Percentiles rank a stretch among this genome's conserved stretches.
These are phyloP conservation scores for Coccomyxa sp. DNA, from an alignment of 139 green algal species.

Conservation along the genomic window DNA sequence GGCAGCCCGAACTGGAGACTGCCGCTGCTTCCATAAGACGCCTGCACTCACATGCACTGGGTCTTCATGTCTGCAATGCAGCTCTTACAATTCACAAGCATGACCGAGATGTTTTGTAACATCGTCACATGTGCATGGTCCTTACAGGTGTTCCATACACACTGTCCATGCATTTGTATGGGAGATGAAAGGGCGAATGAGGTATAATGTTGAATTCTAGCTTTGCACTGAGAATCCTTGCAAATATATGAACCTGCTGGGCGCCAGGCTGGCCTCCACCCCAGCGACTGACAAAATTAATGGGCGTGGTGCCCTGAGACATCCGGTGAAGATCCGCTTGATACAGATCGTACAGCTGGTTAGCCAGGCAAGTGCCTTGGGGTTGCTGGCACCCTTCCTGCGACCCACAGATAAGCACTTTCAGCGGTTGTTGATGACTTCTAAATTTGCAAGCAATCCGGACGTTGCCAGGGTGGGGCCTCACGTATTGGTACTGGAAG, in stretches of 20 bases:
- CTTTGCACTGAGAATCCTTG: background rate
- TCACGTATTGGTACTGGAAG: slow-evolving; percentile 53
- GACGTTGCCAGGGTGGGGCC: background rate
- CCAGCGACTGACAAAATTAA: slow-evolving; percentile 61
- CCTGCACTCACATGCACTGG: slow-evolving; percentile 13
- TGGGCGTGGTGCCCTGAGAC: slow-evolving; percentile 40
- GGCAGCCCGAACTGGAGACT: slow-evolving; percentile 61
- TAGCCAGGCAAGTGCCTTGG: slow-evolving; percentile 48
- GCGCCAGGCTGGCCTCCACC: slow-evolving; percentile 21
- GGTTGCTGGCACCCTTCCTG: slow-evolving; percentile 20
- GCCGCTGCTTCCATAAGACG: slow-evolving; percentile 12
- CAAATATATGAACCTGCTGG: slow-evolving; percentile 11
- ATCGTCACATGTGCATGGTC: background rate
- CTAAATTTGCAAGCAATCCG: too few species aligned
- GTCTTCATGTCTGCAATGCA: background rate
- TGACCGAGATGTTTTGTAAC: too few species aligned
- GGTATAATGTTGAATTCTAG: background rate
- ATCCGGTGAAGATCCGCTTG: slow-evolving; percentile 42
- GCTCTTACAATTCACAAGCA: background rate
- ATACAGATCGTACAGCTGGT: slow-evolving; percentile 61
- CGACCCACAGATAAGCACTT: background rate
- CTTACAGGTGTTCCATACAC: background rate
- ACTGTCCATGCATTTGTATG: background rate
- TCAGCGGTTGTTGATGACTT: background rate
- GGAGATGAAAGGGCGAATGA: background rate